These are phyloP conservation scores for Peronosclerospora sorghi DNA, from an alignment of 352 stramenopile genomes.

Conservation along the genomic window DNA sequence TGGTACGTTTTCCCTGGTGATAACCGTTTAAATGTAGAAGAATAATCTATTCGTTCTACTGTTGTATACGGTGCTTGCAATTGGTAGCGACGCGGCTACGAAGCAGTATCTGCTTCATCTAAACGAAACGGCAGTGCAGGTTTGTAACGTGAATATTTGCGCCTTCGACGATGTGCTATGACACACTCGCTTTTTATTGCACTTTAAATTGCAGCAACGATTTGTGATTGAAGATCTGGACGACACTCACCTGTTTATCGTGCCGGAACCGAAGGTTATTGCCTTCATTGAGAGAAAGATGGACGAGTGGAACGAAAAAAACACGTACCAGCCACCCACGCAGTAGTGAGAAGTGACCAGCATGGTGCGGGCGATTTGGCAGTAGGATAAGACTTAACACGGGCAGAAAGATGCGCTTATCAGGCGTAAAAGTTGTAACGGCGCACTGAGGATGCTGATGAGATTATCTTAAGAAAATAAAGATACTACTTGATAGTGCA, in stretches of 20 bases:
- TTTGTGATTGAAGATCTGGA: slow-evolving; percentile 85
- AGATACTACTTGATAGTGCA: slow-evolving; percentile 11
- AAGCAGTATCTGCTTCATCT: slow-evolving; percentile 82
- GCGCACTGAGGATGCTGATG: no score
- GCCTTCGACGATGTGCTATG: background rate
- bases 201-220: slow-evolving; percentile 32
- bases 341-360: slow-evolving; percentile 7
- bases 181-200: background rate
- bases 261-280: slow-evolving; percentile 70
- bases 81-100: slow-evolving; percentile 57
- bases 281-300: slow-evolving; percentile 84
- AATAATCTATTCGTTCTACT: background rate
- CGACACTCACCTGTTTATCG: slow-evolving; percentile 80
- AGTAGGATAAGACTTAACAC: no score
- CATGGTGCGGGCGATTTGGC: no score
- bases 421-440: no score
- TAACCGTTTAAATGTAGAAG: background rate
- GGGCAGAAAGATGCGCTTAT: no score
- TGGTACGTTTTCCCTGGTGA: slow-evolving; percentile 30
- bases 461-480: background rate
- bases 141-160: slow-evolving; percentile 6
- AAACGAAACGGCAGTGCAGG: slow-evolving; percentile 77
- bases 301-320: slow-evolving; percentile 85
- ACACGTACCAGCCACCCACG: slow-evolving; percentile 77
- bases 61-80: slow-evolving; percentile 1